phyloP scores from a whole-genome alignment of 805 yeast genomes.

The Huiozyma naganishii region DNA sequence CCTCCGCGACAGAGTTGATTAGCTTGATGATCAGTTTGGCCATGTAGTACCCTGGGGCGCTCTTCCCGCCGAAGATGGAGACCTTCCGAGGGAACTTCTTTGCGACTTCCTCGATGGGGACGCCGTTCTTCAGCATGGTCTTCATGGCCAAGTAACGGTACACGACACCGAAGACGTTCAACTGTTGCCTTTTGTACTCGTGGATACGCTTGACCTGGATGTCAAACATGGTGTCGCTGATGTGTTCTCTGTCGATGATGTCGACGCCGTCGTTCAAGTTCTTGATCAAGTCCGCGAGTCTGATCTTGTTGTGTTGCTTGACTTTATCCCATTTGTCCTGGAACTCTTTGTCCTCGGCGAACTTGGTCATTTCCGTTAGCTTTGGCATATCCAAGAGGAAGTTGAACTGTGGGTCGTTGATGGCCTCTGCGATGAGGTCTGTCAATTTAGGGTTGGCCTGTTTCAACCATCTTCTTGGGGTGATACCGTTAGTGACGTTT shows the following conservation, averaged over 20 bases:
- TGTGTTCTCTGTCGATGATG: constrained; percentile 45
- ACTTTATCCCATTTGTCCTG: constrained; percentile 59
- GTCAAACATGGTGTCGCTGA: constrained; percentile 66
- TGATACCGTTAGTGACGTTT: constrained; percentile 89
- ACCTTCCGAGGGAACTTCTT: constrained; percentile 61
- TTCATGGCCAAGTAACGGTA: constrained; percentile 72
- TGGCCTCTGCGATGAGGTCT: constrained; percentile 56
- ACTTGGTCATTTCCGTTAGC: constrained; percentile 57
- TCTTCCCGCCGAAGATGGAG: constrained; percentile 82
- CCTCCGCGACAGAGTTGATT: constrained; percentile 70
- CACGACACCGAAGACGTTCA: constrained; percentile 83
- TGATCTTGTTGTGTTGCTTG: constrained; percentile 57
- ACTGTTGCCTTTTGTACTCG: constrained; percentile 91
- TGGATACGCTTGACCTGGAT: constrained; percentile 91
- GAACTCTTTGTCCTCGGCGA: constrained; percentile 58
- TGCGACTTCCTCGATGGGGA: constrained; percentile 51
- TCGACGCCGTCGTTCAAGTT: constrained; percentile 42
- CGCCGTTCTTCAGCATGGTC: constrained; percentile 28
- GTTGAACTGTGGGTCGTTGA: constrained; percentile 49
- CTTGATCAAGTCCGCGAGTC: constrained; percentile 58
- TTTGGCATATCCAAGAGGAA: constrained; percentile 57
- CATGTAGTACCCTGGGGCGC: constrained; percentile 96
- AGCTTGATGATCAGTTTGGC: constrained; percentile 85
- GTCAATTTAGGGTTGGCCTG: constrained; percentile 85
- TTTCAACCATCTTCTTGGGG: constrained; percentile 92